Evolutionary conservation across 2,329 filamentous ascomycete species (phyloP).

Genomic region (Zymoseptoria tritici): DNA sequence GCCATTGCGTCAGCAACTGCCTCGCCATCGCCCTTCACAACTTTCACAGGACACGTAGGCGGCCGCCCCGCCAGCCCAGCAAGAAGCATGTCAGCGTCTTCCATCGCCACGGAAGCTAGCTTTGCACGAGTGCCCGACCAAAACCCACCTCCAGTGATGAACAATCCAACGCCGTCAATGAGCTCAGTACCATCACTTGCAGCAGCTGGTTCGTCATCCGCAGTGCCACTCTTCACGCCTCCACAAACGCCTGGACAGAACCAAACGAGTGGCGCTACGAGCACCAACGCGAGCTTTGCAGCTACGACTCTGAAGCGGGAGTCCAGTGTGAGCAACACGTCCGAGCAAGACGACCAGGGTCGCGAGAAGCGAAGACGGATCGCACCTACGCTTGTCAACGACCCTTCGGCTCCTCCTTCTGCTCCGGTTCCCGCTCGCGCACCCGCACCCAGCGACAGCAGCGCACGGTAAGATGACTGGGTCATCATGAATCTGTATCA

Average conservation of each 20-base stretch:
- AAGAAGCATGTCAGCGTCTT: constrained; percentile 78
- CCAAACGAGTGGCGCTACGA: constrained; percentile 16
- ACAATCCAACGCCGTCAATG: constrained; percentile 29
- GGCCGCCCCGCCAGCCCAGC: constrained; percentile 67
- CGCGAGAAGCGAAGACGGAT: constrained; percentile 40
- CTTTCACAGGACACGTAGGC: constrained; percentile 8
- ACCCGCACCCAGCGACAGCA: background rate
- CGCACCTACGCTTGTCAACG: constrained; percentile 37
- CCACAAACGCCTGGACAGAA: constrained; percentile 68
- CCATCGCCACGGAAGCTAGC: constrained; percentile 58
- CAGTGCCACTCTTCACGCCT: constrained; percentile 74
- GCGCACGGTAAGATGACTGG: too few species aligned
- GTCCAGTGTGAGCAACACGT: constrained; percentile 27
- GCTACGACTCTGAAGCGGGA: constrained; percentile 1
- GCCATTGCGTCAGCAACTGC: constrained; percentile 31
- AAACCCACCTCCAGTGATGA: constrained; percentile 31
- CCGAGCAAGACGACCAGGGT: constrained; percentile 31
- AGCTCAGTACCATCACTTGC: constrained; percentile 29
- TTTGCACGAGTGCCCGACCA: constrained; percentile 38
- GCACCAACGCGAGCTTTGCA: constrained; percentile 2
- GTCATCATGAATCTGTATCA: too few species aligned
- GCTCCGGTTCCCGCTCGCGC: constrained; percentile 1
- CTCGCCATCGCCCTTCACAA: constrained; percentile 48
- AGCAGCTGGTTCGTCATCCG: constrained; percentile 25
- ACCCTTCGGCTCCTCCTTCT: background rate